A percentile compares a stretch with the other conserved stretches of the same genome.
These are phyloP conservation scores for Ascochyta koolunga DNA, from an alignment of 2,329 filamentous ascomycete genomes.

Conservation along the genomic window DNA sequence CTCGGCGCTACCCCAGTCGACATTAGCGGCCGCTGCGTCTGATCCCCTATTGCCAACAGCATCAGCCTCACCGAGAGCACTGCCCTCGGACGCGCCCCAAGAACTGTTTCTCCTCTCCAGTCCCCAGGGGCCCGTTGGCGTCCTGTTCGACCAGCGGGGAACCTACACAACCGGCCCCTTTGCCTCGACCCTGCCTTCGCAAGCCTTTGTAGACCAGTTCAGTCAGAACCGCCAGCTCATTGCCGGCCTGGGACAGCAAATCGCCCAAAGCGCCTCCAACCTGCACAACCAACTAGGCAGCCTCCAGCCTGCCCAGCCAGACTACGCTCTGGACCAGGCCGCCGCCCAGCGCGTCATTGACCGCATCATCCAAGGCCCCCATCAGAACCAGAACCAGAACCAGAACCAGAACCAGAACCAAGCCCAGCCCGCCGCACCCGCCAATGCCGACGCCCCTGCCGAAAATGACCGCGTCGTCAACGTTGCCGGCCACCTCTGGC, in stretches of 20 bases:
- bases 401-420: conserved; percentile 19
- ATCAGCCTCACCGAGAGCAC: conserved; percentile 8
- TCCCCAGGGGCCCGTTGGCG: conserved; percentile 45
- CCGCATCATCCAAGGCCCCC: conserved; percentile 17
- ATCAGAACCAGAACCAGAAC: conserved; percentile 18
- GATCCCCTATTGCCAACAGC: conserved; percentile 10
- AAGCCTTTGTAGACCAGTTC: conserved; percentile 44
- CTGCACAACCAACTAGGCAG: conserved; percentile 27
- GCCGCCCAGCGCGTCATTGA: conserved; percentile 19
- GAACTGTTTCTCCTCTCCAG: conserved; percentile 47
- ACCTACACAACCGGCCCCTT: conserved; percentile 44
- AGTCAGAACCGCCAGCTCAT: conserved; percentile 41
- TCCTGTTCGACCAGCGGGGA: conserved; percentile 45
- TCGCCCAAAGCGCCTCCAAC: conserved; percentile 27
- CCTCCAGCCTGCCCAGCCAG: conserved; percentile 23
- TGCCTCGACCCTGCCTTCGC: conserved; percentile 34
- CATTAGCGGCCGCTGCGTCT: conserved; percentile 6
- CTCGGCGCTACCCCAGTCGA: not conserved
- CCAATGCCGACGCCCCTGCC: conserved; percentile 17
- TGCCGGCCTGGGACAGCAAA: conserved; percentile 38
- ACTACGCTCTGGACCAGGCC: conserved; percentile 17
- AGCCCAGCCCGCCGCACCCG: conserved; percentile 18
- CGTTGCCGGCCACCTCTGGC: conserved; percentile 57
- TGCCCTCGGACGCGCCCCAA: conserved; percentile 26
- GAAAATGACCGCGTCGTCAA: conserved; percentile 36